Evolutionary conservation across 1,139 yeast genomes (phyloP), one percentile per base, ranked within the genome.

Genomic region (Candida freyschussii): DNA sequence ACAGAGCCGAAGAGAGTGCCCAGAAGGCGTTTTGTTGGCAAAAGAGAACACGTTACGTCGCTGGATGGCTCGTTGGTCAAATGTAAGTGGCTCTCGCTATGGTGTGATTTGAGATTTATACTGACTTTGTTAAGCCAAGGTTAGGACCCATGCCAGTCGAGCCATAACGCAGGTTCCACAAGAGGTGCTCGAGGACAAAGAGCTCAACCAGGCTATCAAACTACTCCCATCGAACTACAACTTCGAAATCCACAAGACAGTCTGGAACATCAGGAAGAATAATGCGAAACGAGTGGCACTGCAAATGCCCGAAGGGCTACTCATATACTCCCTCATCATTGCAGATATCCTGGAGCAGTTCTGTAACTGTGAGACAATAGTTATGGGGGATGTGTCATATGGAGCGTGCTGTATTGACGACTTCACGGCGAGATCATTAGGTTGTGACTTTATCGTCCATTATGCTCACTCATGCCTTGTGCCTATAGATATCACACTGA

Each of bases 371-470:
- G 96, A 89, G 52, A 84, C 91, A 0, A 68, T 93, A 1, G 94
- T 91, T 5, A 93, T 91, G 98, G 99, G 99, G 2, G 99, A 91
- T 58, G 98, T 91, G 1, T 86, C 96, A 0, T 91, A 91, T 52
- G 99, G 99, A 21, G 99, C 99, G 0, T 91, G 99, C 55, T 91
- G 99, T 60, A 87, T 91, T 33, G 99, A 91, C 56, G 99, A 91
- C 55, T 91, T 71, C 54, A 89, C 98, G 0, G 98, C 99, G 4
- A 66, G 89, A 40, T 79, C 97, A 0, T 62, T 91, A 27, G 95
- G 84, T 34, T 93, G 98, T 59, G 99, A 91, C 55, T 83, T 89
- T 48, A 78, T 91, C 37, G 87, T 91, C 10, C 99, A 93, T 60
- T 91, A 91, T 59, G 99, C 98, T 2, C 99, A 91, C 57, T 87